Conservation (phyloP, 768 basidiomycete genomes). For the Collybia sordida region DNA sequence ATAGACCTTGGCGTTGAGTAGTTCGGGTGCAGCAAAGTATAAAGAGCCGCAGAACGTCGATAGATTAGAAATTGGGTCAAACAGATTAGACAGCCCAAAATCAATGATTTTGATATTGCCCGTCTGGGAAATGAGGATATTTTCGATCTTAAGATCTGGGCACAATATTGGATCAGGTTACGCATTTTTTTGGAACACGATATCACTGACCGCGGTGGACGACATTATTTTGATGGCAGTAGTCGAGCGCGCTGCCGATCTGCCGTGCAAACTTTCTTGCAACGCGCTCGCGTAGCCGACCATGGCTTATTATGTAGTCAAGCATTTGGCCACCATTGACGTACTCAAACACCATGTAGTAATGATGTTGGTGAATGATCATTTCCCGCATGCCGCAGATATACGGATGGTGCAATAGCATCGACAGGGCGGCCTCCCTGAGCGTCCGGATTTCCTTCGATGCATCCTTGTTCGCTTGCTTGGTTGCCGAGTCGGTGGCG, state of each 20-base stretch:
- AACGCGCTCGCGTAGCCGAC: constrained; percentile 89
- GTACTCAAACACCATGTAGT: constrained; percentile 99
- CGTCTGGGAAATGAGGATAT: constrained; percentile 97
- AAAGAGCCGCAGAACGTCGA: constrained; percentile 97
- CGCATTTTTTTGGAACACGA: neutral
- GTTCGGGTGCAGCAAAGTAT: constrained; percentile 97
- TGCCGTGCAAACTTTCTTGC: constrained; percentile 98
- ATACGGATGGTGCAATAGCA: constrained; percentile 97
- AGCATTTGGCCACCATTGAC: constrained; percentile 99
- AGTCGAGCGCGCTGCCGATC: constrained; percentile 94
- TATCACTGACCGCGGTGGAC: constrained; percentile 79
- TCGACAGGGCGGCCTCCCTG: constrained; percentile 91
- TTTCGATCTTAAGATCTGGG: constrained; percentile 96
- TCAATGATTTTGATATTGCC: constrained; percentile 99
- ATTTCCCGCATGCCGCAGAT: constrained; percentile 99
- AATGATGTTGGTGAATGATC: constrained; percentile 96
- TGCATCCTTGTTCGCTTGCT: constrained; percentile 84
- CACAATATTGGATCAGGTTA: neutral
- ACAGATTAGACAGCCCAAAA: constrained; percentile 96
- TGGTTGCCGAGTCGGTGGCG: constrained; percentile 52
- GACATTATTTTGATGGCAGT: constrained; percentile 96
- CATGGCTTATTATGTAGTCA: constrained; percentile 99
- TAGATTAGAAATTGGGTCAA: constrained; percentile 77
- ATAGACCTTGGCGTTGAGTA: constrained; percentile 95
- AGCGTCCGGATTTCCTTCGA: constrained; percentile 96